Percentiles rank a stretch among this genome's conserved stretches.
phyloP scores from a whole-genome alignment of 805 yeast genomes.

The Hanseniaspora clermontiae region DNA sequence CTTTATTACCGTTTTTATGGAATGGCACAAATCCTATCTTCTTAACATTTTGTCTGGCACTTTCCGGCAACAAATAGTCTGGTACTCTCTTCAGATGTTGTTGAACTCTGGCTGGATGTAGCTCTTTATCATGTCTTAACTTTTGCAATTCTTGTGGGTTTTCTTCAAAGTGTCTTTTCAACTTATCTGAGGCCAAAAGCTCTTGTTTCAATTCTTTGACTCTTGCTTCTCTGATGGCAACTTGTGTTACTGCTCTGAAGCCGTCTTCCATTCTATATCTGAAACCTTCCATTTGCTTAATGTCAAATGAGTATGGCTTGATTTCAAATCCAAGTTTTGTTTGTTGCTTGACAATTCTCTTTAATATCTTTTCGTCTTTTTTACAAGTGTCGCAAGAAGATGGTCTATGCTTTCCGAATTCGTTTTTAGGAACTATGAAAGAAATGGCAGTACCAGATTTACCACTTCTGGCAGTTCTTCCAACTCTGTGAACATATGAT shows the following conservation, averaged over 20 bases:
- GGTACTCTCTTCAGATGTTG: conserved; percentile 85
- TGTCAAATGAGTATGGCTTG: conserved; percentile 81
- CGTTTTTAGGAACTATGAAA: conserved; percentile 71
- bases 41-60: conserved; percentile 46
- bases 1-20: conserved; percentile 33
- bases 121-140: conserved; percentile 81
- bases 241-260: conserved; percentile 82
- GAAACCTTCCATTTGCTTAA: conserved; percentile 86
- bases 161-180: conserved; percentile 90
- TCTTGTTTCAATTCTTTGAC: conserved; percentile 79
- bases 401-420: conserved; percentile 78
- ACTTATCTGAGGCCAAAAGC: conserved; percentile 72
- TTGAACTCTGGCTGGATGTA: conserved; percentile 73
- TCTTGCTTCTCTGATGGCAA: conserved; percentile 86
- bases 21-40: conserved; percentile 64
- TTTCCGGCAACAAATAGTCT: conserved; percentile 74
- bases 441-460: conserved; percentile 89
- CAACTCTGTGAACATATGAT: conserved; percentile 84
- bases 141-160: conserved; percentile 87
- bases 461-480: conserved; percentile 96
- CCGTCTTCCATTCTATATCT: conserved; percentile 96
- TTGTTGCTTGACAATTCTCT: conserved; percentile 66
- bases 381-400: conserved; percentile 60
- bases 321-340: conserved; percentile 57
- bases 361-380: conserved; percentile 75